Percentiles rank a stretch among this genome's conserved stretches.
Evolutionary conservation across 139 green algal genomes (phyloP).

Genomic region (Coccomyxa sp.): DNA sequence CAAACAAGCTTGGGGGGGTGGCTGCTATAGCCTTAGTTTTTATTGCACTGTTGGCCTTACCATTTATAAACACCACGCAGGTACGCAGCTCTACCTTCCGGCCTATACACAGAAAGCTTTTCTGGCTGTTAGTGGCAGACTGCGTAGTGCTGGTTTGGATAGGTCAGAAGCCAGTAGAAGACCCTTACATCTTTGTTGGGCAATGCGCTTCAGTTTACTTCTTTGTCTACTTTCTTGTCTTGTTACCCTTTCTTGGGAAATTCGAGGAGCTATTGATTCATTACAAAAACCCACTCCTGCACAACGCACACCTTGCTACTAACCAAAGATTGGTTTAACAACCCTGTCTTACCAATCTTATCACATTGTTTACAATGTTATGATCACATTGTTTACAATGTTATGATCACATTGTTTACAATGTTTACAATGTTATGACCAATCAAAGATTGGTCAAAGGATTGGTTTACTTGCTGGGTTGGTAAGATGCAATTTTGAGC

Average conservation of each 20-base stretch:
- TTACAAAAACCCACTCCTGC: slow-evolving; percentile 26
- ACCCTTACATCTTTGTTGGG: slow-evolving; percentile 38
- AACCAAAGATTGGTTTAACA: neutral
- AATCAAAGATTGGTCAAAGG: neutral
- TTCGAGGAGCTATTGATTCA: slow-evolving; percentile 41
- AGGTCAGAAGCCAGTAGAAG: slow-evolving; percentile 55
- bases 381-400: slow-evolving; percentile 17
- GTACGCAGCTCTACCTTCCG: slow-evolving; percentile 53
- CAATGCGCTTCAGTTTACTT: slow-evolving; percentile 31
- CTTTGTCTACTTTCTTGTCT: slow-evolving; percentile 33
- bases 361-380: no score
- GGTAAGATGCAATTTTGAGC: no score
- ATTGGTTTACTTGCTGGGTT: no score
- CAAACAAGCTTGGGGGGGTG: slow-evolving; percentile 68
- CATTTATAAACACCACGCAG: slow-evolving; percentile 52
- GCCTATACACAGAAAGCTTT: slow-evolving; percentile 52
- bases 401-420: slow-evolving; percentile 1
- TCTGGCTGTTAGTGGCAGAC: slow-evolving; percentile 56
- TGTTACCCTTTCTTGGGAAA: slow-evolving; percentile 30
- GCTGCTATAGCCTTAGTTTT: slow-evolving; percentile 63
- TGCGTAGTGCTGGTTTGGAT: slow-evolving; percentile 59
- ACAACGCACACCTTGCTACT: neutral
- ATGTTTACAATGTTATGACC: slow-evolving; percentile 2
- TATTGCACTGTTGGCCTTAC: slow-evolving; percentile 52
- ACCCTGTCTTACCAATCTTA: no score